phyloP scores from a whole-genome alignment of 2,329 filamentous ascomycete genomes.

The Nannizziopsis barbatae region DNA sequence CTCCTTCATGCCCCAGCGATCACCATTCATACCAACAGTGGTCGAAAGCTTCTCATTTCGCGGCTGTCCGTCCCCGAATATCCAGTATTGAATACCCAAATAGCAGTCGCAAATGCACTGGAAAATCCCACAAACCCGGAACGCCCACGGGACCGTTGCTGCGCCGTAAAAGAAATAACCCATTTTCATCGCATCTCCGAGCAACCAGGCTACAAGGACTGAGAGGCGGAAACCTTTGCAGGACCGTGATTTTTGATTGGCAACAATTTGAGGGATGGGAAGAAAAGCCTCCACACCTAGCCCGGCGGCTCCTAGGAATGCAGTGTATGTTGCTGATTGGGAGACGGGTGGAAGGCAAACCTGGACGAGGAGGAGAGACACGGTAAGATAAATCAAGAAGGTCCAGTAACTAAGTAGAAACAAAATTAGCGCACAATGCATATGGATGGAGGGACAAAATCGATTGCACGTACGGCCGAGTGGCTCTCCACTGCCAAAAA shows the following conservation, averaged over 20 bases:
- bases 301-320: conserved; percentile 35
- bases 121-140: conserved; percentile 40
- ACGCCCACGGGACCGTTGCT: conserved; percentile 38
- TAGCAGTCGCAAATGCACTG: conserved; percentile 40
- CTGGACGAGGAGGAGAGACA: conserved; percentile 42
- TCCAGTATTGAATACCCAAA: conserved; percentile 39
- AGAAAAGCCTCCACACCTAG: conserved; percentile 40
- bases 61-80: conserved; percentile 25
- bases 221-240: conserved; percentile 41
- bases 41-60: not conserved
- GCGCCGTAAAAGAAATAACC: conserved; percentile 39
- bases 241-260: conserved; percentile 38
- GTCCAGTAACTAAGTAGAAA: conserved; percentile 42
- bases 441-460: not conserved
- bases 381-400: conserved; percentile 45
- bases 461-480: conserved; percentile 38
- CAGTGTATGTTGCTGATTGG: conserved; percentile 33
- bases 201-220: conserved; percentile 38
- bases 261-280: conserved; percentile 38
- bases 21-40: not conserved
- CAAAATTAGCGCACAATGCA: conserved; percentile 13
- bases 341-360: conserved; percentile 41
- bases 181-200: conserved; percentile 43
- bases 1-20: conserved; percentile 16
- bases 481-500: conserved; percentile 53